Percentiles rank a stretch among this genome's conserved stretches.
phyloP scores from a whole-genome alignment of 2,329 filamentous ascomycete genomes.

The Scleromitrula shiraiana region DNA sequence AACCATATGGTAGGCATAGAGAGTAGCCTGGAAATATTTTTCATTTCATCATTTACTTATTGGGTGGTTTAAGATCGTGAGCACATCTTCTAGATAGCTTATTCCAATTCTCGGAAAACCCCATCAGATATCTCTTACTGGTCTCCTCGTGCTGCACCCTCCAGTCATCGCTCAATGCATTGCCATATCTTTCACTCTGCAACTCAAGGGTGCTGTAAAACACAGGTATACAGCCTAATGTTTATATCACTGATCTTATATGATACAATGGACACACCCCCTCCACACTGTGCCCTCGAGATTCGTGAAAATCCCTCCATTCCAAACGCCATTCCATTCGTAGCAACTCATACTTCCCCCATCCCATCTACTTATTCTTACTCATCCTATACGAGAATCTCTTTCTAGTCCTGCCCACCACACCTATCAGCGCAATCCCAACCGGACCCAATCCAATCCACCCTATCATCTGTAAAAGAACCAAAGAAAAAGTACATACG shows the following conservation, averaged over 20 bases:
- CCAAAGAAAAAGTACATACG: conserved; percentile 40
- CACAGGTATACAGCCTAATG: too few species aligned
- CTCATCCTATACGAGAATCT: conserved; percentile 60
- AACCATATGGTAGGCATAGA: not conserved
- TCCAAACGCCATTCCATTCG: conserved; percentile 13
- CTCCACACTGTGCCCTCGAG: too few species aligned
- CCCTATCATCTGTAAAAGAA: too few species aligned
- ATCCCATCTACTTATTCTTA: conserved; percentile 48
- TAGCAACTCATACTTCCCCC: not conserved
- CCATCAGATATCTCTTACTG: too few species aligned
- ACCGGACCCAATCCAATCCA: too few species aligned
- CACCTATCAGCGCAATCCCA: conserved; percentile 13
- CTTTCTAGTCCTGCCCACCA: conserved; percentile 51
- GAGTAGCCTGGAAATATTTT: not conserved
- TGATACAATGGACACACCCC: conserved; percentile 1
- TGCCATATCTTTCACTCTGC: too few species aligned
- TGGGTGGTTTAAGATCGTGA: not conserved
- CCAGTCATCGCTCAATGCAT: too few species aligned
- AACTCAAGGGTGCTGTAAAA: too few species aligned
- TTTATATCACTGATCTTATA: too few species aligned
- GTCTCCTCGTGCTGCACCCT: too few species aligned
- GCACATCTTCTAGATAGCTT: not conserved
- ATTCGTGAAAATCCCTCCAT: too few species aligned
- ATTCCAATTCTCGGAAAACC: too few species aligned
- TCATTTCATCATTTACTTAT: not conserved